A percentile compares a stretch with the other conserved stretches of the same genome.
Conservation (phyloP, 352 stramenopile species). For the Pythium pyrilobum region DNA sequence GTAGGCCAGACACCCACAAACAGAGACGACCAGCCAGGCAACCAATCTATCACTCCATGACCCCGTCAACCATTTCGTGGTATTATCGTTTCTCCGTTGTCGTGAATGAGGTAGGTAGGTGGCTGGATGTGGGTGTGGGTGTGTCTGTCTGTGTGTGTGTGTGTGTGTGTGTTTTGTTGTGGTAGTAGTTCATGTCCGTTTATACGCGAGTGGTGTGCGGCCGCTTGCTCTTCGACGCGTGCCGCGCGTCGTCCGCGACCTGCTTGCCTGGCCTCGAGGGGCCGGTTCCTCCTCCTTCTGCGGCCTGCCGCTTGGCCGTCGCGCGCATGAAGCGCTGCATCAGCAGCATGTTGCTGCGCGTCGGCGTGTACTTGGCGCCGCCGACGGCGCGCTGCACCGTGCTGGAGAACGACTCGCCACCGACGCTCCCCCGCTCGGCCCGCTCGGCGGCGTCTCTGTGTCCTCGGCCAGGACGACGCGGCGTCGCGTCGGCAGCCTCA, state of each 20-base stretch:
- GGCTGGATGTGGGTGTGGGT: too few species aligned
- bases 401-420: slow-evolving; percentile 18
- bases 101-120: too few species aligned
- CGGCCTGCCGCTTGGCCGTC: slow-evolving; percentile 1
- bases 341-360: slow-evolving; percentile 44
- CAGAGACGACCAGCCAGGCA: too few species aligned
- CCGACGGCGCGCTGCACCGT: slow-evolving; percentile 19
- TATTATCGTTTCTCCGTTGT: too few species aligned
- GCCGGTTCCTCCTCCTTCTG: neutral
- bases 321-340: slow-evolving; percentile 49
- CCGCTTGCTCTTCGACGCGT: neutral
- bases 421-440: neutral
- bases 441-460: neutral
- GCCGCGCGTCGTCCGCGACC: neutral
- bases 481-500: neutral
- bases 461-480: neutral
- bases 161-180: neutral
- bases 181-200: neutral
- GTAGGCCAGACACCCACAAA: neutral
- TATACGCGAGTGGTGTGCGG: slow-evolving; percentile 12
- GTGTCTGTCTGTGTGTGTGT: neutral
- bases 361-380: slow-evolving; percentile 55
- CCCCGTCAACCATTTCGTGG: too few species aligned
- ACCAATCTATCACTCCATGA: too few species aligned
- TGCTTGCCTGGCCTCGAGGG: neutral